Conservation (phyloP, 164 flowering plant genomes). For the grape (Vitis vinifera) region DNA sequence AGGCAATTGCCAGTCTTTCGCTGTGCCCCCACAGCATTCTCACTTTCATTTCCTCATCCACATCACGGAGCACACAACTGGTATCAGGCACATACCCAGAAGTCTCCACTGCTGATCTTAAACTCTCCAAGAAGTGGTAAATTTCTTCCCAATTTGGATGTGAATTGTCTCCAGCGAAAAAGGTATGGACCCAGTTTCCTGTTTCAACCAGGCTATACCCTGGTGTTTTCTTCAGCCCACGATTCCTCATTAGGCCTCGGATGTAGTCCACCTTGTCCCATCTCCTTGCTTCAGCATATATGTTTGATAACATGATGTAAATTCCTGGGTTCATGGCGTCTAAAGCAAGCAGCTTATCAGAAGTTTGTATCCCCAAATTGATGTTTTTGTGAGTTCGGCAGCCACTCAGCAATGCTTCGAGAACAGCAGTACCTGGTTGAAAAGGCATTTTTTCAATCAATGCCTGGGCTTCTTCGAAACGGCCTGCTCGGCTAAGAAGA, state of each 20-base stretch:
- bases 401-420: constrained; percentile 46
- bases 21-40: constrained; percentile 41
- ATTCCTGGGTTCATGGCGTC: constrained; percentile 42
- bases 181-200: constrained; percentile 29
- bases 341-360: constrained; percentile 38
- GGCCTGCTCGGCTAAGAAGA: constrained; percentile 35
- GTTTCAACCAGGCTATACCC: constrained; percentile 44
- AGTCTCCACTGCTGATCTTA: constrained; percentile 32
- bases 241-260: constrained; percentile 39
- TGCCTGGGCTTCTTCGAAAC: constrained; percentile 31
- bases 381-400: constrained; percentile 38
- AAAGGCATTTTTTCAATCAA: constrained; percentile 22
- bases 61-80: constrained; percentile 39
- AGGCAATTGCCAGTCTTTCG: constrained; percentile 51
- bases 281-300: constrained; percentile 42
- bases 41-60: constrained; percentile 37
- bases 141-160: constrained; percentile 36
- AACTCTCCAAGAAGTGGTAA: constrained; percentile 19
- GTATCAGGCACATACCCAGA: constrained; percentile 39
- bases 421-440: constrained; percentile 21
- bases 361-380: constrained; percentile 34
- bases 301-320: constrained; percentile 43
- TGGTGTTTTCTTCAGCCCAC: constrained; percentile 42
- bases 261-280: constrained; percentile 42
- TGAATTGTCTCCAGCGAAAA: constrained; percentile 43